These are phyloP conservation scores for Leishmania braziliensis DNA, from an alignment of 208 protist genomes.

Conservation along the genomic window DNA sequence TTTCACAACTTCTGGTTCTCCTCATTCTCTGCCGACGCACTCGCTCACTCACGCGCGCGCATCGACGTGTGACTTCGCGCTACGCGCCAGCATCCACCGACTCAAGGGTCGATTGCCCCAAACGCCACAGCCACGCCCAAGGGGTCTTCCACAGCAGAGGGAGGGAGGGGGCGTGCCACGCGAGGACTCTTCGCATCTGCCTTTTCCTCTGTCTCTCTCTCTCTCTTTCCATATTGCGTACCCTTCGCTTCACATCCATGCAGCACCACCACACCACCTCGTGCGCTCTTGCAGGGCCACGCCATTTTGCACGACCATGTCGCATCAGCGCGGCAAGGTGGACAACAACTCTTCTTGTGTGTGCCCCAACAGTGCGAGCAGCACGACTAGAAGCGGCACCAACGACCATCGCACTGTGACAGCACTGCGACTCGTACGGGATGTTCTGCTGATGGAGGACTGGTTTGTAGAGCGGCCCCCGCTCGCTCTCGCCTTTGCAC, in stretches of 20 bases:
- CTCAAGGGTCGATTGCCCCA: neutral
- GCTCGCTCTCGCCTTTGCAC: slow-evolving; percentile 26
- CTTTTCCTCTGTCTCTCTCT: neutral
- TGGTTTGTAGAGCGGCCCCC: slow-evolving; percentile 27
- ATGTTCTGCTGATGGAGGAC: slow-evolving; percentile 18
- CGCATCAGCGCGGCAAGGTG: neutral
- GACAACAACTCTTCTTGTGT: neutral
- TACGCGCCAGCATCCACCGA: neutral
- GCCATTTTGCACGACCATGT: neutral
- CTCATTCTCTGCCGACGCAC: neutral
- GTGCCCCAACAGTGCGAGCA: neutral
- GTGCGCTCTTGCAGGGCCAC: neutral
- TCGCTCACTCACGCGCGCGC: neutral
- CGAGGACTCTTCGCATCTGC: neutral
- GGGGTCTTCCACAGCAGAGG: neutral
- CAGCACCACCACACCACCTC: neutral
- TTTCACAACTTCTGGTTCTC: neutral
- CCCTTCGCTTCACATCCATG: neutral
- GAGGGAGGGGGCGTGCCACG: neutral
- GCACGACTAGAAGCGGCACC: neutral
- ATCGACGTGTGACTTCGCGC: neutral
- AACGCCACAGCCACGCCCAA: neutral
- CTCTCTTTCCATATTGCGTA: neutral
- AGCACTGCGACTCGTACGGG: slow-evolving; percentile 7
- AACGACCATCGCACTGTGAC: neutral